Base-by-base conservation (phyloP, 805 yeast species). In the Sugiyamaella americana region DNA sequence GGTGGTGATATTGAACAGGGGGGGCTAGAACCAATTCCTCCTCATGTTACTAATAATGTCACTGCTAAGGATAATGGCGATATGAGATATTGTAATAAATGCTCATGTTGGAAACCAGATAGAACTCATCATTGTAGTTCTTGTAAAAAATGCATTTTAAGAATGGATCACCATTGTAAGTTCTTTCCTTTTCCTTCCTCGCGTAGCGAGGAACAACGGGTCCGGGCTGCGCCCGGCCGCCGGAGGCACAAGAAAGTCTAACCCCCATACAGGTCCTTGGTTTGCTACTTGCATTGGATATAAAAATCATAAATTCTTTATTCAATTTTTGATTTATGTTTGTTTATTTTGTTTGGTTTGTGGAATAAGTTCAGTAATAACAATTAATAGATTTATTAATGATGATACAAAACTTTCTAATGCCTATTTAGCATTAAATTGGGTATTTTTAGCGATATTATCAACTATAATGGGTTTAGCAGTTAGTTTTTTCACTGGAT, bases 241-340 rank as follows among this genome's bases (percentile, higher is more conserved):
- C n/a, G n/a, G n/a, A n/a, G n/a, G n/a, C n/a, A n/a, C n/a, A n/a
- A n/a, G n/a, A n/a, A n/a, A n/a, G n/a, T n/a, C n/a, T n/a, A n/a
- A n/a, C n/a, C n/a, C n/a, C n/a, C n/a, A n/a, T n/a, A n/a, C n/a
- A 44, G 47, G 47, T 75, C 97, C 97, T 0, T 91, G 98, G 98
- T 87, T 88, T 63, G 82, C 95, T 1, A 71, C 79, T 3, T 89
- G 97, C 63, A 76, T 91, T 48, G 98, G 98, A 0, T 83, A 78
- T 64, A 67, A 68, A 23, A 91, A 91, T 64, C 88, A 85, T 53
- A 84, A 87, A 65, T 77, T 70, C 60, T 91, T 89, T 59, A 62
- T 87, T 22, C 95, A 87, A 61, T 84, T 84, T 59, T 63, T 88
- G 44, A 39, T 72, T 4, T 80, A 81, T 57, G 68, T 78, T 2